Evolutionary conservation across 495 filamentous ascomycete genomes (phyloP).

Genomic region (Aspergillus incahuasiensis): DNA sequence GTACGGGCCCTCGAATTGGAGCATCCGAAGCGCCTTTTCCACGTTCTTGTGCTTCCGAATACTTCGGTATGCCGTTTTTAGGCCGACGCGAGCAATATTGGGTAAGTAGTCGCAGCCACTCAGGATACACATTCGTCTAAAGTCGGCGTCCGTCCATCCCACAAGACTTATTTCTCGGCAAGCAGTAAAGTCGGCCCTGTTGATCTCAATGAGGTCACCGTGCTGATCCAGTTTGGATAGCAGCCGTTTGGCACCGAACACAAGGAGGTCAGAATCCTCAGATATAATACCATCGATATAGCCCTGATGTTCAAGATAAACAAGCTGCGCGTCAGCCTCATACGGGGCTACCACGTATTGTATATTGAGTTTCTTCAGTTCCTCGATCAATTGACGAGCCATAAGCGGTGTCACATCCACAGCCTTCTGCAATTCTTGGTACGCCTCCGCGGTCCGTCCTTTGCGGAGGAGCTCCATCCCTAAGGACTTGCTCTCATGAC

Average conservation of each 20-base stretch:
- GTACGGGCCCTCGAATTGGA: constrained; percentile 83
- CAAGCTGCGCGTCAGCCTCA: constrained; percentile 94
- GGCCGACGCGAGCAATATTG: constrained; percentile 75
- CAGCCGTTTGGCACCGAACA: constrained; percentile 86
- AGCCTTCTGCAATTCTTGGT: constrained; percentile 87
- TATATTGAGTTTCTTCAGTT: constrained; percentile 72
- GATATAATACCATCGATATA: constrained; percentile 83
- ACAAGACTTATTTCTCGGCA: constrained; percentile 83
- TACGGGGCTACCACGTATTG: constrained; percentile 94
- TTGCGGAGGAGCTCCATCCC: constrained; percentile 78
- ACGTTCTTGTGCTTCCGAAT: constrained; percentile 84
- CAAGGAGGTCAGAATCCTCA: constrained; percentile 93
- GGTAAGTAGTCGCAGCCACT: constrained; percentile 97
- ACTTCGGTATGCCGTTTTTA: constrained; percentile 89
- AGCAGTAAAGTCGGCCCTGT: constrained; percentile 77
- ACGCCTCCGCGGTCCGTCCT: constrained; percentile 74
- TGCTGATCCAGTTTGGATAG: constrained; percentile 93
- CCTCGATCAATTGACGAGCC: constrained; percentile 88
- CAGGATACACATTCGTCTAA: constrained; percentile 91
- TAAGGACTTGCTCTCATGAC: constrained; percentile 66
- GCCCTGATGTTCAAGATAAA: constrained; percentile 83
- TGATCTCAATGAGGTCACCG: constrained; percentile 89
- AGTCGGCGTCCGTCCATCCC: constrained; percentile 88
- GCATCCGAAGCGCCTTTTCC: constrained; percentile 72
- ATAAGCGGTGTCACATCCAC: constrained; percentile 95